Evolutionary conservation across 768 basidiomycete genomes (phyloP), one percentile per base, ranked within the genome.

Genomic region (Suillus plorans): DNA sequence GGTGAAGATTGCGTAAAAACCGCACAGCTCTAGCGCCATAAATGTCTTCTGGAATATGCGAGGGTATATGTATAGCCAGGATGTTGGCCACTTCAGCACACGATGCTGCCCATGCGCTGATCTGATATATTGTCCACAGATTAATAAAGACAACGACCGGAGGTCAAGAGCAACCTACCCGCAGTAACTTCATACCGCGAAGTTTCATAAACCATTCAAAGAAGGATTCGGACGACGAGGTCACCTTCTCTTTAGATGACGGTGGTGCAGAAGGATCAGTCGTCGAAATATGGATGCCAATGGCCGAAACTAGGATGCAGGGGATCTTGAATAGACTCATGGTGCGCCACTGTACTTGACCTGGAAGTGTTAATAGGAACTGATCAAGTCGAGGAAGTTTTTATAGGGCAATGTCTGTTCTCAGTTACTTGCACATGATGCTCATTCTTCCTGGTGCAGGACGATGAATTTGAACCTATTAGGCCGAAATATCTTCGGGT

Each of bases 281-380:
- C 34, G 70, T 70, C 8, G 73, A 66, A 34, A 65, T 20, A 18
- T 74, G 72, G 64, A 74, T 70, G 49, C 73, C 68, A 67, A 69
- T 68, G 6, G 71, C n/a, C 12, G 72, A 72, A 2, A 67, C 62
- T 31, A 72, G 37, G 52, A 74, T 70, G 20, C 73, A 65, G 25
- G 69, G 39, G n/a, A 62, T 20, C 52, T 75, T 74, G 52, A 63
- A 42, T 45, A 69, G 37, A 7, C 66, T 62, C 72, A 75, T 42
- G 5, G 39, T 41, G 39, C 5, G 13, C 39, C 14, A 13, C 18
- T 44, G 42, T 18, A 20, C 42, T 44, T 34, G 34, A 8, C 1
- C 34, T 34, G 34, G 34, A 34, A 8, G 8, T 34, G 34, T 34
- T 34, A 34, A 34, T 34, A 34, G 34, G 34, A 34, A 34, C 34